Base-by-base conservation (phyloP, 352 stramenopile genomes). In the Phytophthora lateralis region DNA sequence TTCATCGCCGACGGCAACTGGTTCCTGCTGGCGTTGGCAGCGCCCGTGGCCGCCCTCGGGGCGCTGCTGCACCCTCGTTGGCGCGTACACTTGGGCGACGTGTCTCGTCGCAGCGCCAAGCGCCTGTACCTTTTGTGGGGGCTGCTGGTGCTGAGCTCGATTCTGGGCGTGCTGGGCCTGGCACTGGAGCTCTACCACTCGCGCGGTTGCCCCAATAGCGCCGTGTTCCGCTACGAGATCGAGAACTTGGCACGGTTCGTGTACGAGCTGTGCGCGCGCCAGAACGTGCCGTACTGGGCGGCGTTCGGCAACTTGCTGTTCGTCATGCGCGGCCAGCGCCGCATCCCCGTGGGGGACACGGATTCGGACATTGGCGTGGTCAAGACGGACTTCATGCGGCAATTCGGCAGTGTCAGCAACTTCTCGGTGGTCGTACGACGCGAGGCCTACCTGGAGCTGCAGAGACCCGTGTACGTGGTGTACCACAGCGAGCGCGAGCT, bases 281-380 rank as follows among this genome's bases (percentile, higher is more conserved):
- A 87, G 35, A 27, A 73, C 4, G 55, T 91, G 55, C 69, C 78
- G 26, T 93, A 86, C 55, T 93, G 84, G 84, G 60, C 76, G 42
- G 74, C 80, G 43, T 91, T 91, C 62, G 84, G 84, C 56, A 91
- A 89, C 41, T 56, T 89, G 45, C 62, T 93, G 17, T 93, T 93
- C 41, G 82, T 93, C 8, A 72, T 93, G 60, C 78, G 84, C 38
- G 69, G 71, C n/a, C 46, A 89, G 43, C 66, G 58, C 6, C 71
- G 73, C 35, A 91, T 93, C 52, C 84, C 84, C 9, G 78, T 81
- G 49, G 82, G 80, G 32, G 84, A 93, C 69, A 91, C 84, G 10
- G 82, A 93, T 72, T 90, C 84, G 60, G 84, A 91, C 64, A 79
- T 93, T 52, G 76, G 74, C n/a, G 67, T 93, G 17, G 50, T 83